A percentile compares a stretch with the other conserved stretches of the same genome.
Conservation (phyloP, 2,329 filamentous ascomycete species). For the Xylariaceae sp. region DNA sequence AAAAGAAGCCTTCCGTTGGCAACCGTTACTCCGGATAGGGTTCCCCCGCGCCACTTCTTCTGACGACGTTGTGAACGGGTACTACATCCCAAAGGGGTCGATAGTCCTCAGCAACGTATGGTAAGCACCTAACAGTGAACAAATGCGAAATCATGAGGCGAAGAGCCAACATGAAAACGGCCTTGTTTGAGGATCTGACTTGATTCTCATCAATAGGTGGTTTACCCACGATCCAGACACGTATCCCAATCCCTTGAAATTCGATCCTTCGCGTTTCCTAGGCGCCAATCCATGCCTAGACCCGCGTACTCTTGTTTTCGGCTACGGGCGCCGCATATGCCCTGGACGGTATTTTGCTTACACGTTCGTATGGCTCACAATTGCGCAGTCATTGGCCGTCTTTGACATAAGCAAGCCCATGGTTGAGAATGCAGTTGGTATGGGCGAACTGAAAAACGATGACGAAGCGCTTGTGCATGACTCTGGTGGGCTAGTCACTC, state of each 20-base stretch:
- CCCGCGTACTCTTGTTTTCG: conserved; percentile 31
- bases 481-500: conserved; percentile 25
- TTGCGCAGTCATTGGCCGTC: conserved; percentile 42
- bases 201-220: conserved; percentile 18
- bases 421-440: conserved; percentile 36
- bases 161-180: neutral
- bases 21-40: conserved; percentile 28
- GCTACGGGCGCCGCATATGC: conserved; percentile 37
- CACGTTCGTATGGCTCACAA: conserved; percentile 31
- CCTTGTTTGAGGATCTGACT: neutral
- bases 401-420: conserved; percentile 41
- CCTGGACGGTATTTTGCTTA: conserved; percentile 35
- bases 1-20: conserved; percentile 29
- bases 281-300: conserved; percentile 31
- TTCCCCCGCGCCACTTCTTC: conserved; percentile 9
- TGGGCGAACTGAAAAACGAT: conserved; percentile 5
- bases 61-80: conserved; percentile 19
- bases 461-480: conserved; percentile 7
- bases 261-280: conserved; percentile 36
- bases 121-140: conserved; percentile 7
- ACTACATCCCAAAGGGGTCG: conserved; percentile 21
- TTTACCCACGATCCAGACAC: conserved; percentile 64
- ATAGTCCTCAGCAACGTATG: conserved; percentile 19
- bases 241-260: conserved; percentile 45
- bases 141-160: neutral